Percentiles rank a stretch among this genome's conserved stretches.
Evolutionary conservation across 257 asterid species (phyloP).

Genomic region (Solanum piurae): DNA sequence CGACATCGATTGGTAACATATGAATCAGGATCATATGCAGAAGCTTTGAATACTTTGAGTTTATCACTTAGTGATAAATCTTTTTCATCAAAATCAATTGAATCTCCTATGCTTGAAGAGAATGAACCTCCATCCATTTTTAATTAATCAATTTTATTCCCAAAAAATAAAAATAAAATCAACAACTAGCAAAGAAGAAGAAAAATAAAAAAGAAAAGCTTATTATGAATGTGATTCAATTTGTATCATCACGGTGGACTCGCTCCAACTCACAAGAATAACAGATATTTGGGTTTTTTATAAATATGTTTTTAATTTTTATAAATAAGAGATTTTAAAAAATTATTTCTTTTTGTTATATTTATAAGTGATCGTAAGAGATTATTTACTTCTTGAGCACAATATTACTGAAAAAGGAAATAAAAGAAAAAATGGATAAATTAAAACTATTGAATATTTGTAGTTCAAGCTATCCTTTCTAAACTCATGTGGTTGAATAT

Average conservation of each 20-base stretch:
- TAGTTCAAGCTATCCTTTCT: not conserved
- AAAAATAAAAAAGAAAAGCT: too few relatives aligned
- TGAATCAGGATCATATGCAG: constrained; percentile 46
- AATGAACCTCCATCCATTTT: constrained; percentile 37
- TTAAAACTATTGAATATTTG: not conserved
- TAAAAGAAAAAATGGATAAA: not conserved
- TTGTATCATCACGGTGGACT: not conserved
- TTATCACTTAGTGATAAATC: constrained; percentile 58
- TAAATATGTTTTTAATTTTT: not conserved
- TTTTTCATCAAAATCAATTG: constrained; percentile 48
- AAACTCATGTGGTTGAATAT: too few relatives aligned
- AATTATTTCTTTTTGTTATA: too few relatives aligned
- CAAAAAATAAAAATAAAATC: too few relatives aligned
- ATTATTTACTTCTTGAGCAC: too few relatives aligned
- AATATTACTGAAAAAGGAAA: not conserved
- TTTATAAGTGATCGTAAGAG: not conserved
- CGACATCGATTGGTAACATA: constrained; percentile 49
- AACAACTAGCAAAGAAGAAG: not conserved
- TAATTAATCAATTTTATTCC: not conserved
- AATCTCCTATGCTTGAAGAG: constrained; percentile 46
- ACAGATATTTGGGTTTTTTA: not conserved
- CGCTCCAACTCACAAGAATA: not conserved
- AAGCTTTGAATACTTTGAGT: constrained; percentile 66
- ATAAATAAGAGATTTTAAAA: not conserved
- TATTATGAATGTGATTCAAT: not conserved